Evolutionary conservation across 148 eudicot genomes (phyloP), one percentile per base, ranked within the genome.

Genomic region (Cornus suecica): DNA sequence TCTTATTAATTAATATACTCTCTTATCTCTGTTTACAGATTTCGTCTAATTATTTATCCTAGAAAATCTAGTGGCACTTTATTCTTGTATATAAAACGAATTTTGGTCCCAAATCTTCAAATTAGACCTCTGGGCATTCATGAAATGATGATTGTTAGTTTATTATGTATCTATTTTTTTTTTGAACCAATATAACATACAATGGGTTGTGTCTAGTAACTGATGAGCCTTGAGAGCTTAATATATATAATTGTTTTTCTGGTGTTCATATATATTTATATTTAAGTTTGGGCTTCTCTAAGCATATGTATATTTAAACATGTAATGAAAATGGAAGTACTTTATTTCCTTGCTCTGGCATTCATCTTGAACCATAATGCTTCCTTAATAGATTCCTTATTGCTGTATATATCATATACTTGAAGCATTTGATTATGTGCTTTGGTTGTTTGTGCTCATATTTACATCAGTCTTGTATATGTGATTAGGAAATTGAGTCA

Each of bases 401-500:
- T 34, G 62, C 9, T 13, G n/a, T 22, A 18, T 56, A 4, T 56
- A 5, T 22, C 62, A 18, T 48, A 48, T 48, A 48, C 18, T 48
- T 48, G 15, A 27, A 30, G 42, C 11, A 34, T 66, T 42, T 75
- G n/a, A 28, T 41, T 66, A 31, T 28, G 13, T 37, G 23, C 25
- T 6, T 58, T 58, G 62, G n/a, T 25, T 48, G 7, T 58, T 22
- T 58, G 23, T 48, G 62, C 23, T 34, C 6, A 8, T 22, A 45
- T 58, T 45, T 29, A 64, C 37, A 27, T 7, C 34, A 16, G 18
- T 72, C 61, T 31, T 60, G 54, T 70, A 34, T 34, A 65, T 51
- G 69, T 84, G 67, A 76, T 67, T 83, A 90, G 90, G 89, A 75
- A 76, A 67, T 66, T 81, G 65, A 83, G 81, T 73, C 91, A 83